phyloP scores from a whole-genome alignment of 805 yeast genomes.

The Sugiyamaella boreocaroliniensis region DNA sequence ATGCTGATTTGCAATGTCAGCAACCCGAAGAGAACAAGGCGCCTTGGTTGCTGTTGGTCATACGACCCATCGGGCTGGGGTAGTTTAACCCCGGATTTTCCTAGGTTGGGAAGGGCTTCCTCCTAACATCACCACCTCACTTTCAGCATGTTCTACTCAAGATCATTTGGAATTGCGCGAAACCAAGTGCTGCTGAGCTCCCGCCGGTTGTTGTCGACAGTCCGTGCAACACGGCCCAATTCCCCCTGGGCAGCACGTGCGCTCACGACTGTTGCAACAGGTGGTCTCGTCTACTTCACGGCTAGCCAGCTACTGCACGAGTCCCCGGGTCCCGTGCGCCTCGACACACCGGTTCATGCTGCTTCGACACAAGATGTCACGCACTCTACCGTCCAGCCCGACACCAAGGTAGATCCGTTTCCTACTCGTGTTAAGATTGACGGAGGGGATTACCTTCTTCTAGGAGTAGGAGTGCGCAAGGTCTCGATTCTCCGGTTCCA shows the following conservation, averaged over 20 bases:
- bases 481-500: constrained; percentile 78
- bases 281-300: neutral
- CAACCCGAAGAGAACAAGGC: neutral
- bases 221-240: neutral
- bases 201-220: neutral
- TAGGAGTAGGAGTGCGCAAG: constrained; percentile 77
- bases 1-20: neutral
- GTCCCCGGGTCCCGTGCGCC: neutral
- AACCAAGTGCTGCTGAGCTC: neutral
- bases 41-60: neutral
- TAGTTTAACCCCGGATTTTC: neutral
- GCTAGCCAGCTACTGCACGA: neutral
- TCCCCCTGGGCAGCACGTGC: neutral
- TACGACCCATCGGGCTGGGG: neutral
- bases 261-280: neutral
- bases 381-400: constrained; percentile 26
- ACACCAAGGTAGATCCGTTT: constrained; percentile 32
- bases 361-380: neutral
- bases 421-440: constrained; percentile 24
- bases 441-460: constrained; percentile 40
- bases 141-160: neutral
- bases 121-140: neutral
- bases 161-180: neutral
- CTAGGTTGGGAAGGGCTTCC: neutral
- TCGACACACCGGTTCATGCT: neutral